phyloP scores from a whole-genome alignment of 805 yeast species.

The Ogataea pini region DNA sequence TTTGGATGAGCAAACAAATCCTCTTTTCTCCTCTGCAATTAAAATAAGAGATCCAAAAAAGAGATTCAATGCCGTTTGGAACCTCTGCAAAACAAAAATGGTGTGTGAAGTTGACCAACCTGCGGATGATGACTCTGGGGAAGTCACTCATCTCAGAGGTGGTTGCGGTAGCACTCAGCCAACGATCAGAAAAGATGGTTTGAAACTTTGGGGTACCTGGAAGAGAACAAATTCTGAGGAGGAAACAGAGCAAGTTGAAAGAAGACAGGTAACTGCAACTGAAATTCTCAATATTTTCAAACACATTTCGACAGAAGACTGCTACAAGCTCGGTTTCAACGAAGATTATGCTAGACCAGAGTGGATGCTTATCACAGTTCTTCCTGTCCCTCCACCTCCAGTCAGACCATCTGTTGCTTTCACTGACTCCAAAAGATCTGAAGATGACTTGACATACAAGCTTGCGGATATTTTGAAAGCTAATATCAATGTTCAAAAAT shows the following conservation, averaged over 20 bases:
- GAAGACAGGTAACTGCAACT: constrained; percentile 80
- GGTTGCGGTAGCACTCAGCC: constrained; percentile 99
- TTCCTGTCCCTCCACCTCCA: constrained; percentile 99
- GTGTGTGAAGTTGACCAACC: constrained; percentile 91
- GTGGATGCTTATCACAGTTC: constrained; percentile 96
- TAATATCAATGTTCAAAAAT: constrained; percentile 92
- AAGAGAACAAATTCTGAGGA: constrained; percentile 76
- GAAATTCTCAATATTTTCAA: constrained; percentile 90
- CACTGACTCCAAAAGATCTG: constrained; percentile 97
- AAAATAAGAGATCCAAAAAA: constrained; percentile 91
- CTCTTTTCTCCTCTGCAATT: constrained; percentile 82
- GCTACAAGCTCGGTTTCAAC: constrained; percentile 80
- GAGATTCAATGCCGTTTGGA: constrained; percentile 97
- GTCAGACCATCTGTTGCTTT: constrained; percentile 98
- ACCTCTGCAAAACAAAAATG: constrained; percentile 86
- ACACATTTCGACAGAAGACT: constrained; percentile 85
- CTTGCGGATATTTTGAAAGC: constrained; percentile 96
- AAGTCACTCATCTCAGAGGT: constrained; percentile 59
- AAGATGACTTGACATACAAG: constrained; percentile 97
- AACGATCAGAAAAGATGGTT: constrained; percentile 90
- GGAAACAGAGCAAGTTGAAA: constrained; percentile 88
- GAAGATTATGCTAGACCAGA: constrained; percentile 98
- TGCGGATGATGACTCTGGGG: constrained; percentile 51
- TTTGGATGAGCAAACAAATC: constrained; percentile 74
- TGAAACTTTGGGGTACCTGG: constrained; percentile 98